phyloP scores from a whole-genome alignment of 345 rosid genomes.

The Eucalyptus regnans region DNA sequence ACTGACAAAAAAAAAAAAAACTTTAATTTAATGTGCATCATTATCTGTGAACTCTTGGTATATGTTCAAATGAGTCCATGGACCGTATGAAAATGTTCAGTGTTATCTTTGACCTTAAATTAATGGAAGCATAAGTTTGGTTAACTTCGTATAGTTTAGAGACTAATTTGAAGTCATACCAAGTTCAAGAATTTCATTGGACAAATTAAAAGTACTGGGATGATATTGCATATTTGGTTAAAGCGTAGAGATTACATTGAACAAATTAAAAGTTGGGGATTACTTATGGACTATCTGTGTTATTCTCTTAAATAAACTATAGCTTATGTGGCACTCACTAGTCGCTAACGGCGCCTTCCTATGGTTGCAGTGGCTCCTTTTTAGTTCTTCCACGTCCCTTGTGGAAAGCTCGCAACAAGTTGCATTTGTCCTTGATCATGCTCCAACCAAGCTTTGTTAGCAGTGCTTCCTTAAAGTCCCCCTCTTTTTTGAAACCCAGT shows the following conservation, averaged over 20 bases:
- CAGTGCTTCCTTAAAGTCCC: neutral
- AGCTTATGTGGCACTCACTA: neutral
- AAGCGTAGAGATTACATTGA: fast-evolving
- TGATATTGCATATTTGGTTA: too few relatives aligned
- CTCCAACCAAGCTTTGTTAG: neutral
- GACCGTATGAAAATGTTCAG: fast-evolving
- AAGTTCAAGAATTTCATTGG: too few relatives aligned
- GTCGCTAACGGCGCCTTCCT: neutral
- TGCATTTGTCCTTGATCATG: neutral
- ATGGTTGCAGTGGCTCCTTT: neutral
- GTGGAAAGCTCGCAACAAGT: neutral
- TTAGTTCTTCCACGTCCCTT: neutral
- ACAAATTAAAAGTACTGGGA: fast-evolving
- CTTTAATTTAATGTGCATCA: too few relatives aligned
- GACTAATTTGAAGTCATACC: too few relatives aligned
- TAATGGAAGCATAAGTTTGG: fast-evolving
- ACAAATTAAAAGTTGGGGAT: fast-evolving
- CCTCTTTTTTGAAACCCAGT: neutral
- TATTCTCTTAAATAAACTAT: neutral
- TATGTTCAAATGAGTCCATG: fast-evolving
- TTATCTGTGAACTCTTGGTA: fast-evolving
- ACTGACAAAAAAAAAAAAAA: too few relatives aligned
- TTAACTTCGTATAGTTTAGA: too few relatives aligned
- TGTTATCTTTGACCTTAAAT: too few relatives aligned
- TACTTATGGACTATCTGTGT: too few relatives aligned